Evolutionary conservation across 1,139 yeast species (phyloP), one percentile per base, ranked within the genome.

Genomic region (Geotrichum fermentans): DNA sequence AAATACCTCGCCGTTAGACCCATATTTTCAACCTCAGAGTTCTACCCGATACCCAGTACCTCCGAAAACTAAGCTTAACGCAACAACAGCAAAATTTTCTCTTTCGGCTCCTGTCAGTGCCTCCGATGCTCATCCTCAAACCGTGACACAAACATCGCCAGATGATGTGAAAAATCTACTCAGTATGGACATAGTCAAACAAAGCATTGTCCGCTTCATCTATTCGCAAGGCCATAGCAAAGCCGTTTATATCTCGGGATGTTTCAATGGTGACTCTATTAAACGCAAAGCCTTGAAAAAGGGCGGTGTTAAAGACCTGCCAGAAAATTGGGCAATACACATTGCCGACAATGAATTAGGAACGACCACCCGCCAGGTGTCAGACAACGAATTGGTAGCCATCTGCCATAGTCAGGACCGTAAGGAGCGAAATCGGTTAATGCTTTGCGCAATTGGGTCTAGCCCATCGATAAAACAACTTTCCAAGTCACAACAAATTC

Each of bases 321-420:
- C 79, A 45, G 79, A 74, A 39, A 65, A 70, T 32, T 79, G 79
- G 71, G 73, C 72, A 41, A 73, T 78, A 1, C 78, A 73, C 58
- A 71, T 77, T 32, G 61, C 64, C 6, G 74, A 75, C 39, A 56
- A 57, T 30, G 64, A 61, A 22, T 49, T 54, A 11, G 71, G 70
- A 30, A 70, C 70, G 2, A 66, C 82, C 10, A 59, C 66, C 1
- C 80, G 76, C 48, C 62, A 78, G 32, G 69, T 89, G 40, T 82
- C 78, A 58, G 96, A 87, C 59, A 85, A 83, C 13, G 96, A 87
- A 62, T 73, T 89, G 42, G 87, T 86, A 2, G 81, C 95, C 0
- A 80, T 86, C 5, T 85, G 96, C 61, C 90, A 84, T 60, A 80
- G 90, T 0, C 75, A 80, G 2, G 89, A 82, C 47, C 70, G 90